Evolutionary conservation across 306 rosid genomes (phyloP).

Genomic region (Cajanus cajan): DNA sequence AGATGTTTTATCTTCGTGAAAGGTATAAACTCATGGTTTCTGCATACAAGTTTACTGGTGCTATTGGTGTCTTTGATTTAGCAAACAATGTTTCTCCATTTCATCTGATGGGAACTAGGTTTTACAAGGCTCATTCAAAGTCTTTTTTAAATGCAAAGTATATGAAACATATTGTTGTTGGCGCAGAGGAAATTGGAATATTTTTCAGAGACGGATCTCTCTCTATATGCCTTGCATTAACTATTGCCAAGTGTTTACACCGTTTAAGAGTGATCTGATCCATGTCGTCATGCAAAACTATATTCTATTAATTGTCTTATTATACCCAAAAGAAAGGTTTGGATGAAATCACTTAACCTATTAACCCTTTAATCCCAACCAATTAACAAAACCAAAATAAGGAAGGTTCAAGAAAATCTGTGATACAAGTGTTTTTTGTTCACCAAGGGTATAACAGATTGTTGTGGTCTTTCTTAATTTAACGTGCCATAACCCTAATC

Average conservation of each 20-base stretch:
- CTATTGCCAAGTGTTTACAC: background rate
- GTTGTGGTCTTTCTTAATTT: background rate
- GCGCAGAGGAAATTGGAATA: background rate
- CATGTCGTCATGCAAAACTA: background rate
- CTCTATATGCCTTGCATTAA: background rate
- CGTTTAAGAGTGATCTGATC: background rate
- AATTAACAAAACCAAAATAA: constrained; percentile 11
- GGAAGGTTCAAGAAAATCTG: background rate
- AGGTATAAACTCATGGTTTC: constrained; percentile 48
- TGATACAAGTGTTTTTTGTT: background rate
- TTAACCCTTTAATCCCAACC: background rate
- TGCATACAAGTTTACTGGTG: background rate
- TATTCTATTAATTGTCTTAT: background rate
- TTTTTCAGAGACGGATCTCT: background rate
- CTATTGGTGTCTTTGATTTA: constrained; percentile 22
- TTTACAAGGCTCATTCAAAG: background rate
- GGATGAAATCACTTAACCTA: background rate
- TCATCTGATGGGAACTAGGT: background rate
- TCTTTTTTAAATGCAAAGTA: background rate
- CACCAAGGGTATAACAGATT: background rate
- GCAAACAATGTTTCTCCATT: background rate
- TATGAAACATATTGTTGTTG: background rate
- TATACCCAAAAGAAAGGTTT: background rate
- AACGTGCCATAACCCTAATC: background rate
- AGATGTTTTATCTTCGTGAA: constrained; percentile 92